Base-by-base conservation (phyloP, 108 stramenopile genomes). In the Cylindrotheca closterium region DNA sequence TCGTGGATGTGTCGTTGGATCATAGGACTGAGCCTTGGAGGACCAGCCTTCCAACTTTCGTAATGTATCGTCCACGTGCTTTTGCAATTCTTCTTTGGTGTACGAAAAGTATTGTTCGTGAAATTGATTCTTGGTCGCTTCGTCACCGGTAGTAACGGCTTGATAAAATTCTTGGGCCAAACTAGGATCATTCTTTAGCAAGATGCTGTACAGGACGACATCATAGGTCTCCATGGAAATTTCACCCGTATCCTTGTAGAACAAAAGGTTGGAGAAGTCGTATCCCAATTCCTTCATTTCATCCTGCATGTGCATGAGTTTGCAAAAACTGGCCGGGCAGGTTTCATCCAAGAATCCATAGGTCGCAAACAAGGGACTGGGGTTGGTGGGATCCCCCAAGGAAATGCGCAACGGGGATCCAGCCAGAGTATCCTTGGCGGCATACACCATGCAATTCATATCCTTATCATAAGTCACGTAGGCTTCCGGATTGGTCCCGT, bases 251-350 rank as follows among this genome's bases (percentile, higher is more conserved):
- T 86, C 81, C 47, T 75, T 73, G 68, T 79, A 86, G 45, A 86
- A 86, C 3, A 83, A 62, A 71, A 86, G 67, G 47, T 78, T 67
- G 7, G 74, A 55, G 55, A 70, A 80, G 26, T 78, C 80, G 42
- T 83, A 86, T 2, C 85, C 85, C 58, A 86, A 34, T 7, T 67
- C 64, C 30, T 73, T 66, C 60, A 86, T 67, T 68, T 86, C 85
- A 8, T 63, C 22, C 49, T 47, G 29, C 18, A 51, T 47, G 26
- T 66, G 68, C 76, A 86, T 83, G 47, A 83, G 52, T 50, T 86
- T 86, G 65, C 85, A 86, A 59, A 86, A 86, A 25, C 82, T 86
- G 19, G 78, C 85, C 2, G 85, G 82, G 24, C 71, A 65, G 22
- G 68, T 33, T 51, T 85, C 79, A 33, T 85, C 84, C 54, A 85